A percentile compares a stretch with the other conserved stretches of the same genome.
phyloP scores from a whole-genome alignment of 2,329 filamentous ascomycete genomes.

The Aspergillus sp. region DNA sequence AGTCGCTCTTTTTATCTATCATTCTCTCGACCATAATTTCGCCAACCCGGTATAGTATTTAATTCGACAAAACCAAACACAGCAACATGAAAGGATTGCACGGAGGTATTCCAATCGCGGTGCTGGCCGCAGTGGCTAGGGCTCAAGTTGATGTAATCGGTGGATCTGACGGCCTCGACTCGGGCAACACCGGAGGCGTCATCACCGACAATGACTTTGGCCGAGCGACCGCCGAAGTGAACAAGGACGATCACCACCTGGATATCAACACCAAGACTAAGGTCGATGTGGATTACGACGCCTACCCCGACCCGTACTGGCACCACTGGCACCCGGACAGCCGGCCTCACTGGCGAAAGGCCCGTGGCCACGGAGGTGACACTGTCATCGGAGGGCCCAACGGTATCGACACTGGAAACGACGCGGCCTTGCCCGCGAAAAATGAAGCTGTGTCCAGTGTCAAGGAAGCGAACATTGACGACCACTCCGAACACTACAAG shows the following conservation, averaged over 20 bases:
- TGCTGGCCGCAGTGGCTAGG: conserved; percentile 33
- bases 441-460: not conserved
- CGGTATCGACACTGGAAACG: not conserved
- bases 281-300: not conserved
- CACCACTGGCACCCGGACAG: not conserved
- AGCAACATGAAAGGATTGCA: conserved; percentile 37
- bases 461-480: not conserved
- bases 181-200: not conserved
- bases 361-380: not conserved
- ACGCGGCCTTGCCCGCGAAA: not conserved
- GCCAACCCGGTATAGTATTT: not conserved
- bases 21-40: not conserved
- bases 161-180: conserved; percentile 3
- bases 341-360: not conserved
- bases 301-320: not conserved
- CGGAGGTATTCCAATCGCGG: conserved; percentile 35
- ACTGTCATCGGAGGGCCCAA: conserved; percentile 7
- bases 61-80: not conserved
- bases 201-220: not conserved
- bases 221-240: not conserved
- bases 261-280: not conserved
- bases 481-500: not conserved
- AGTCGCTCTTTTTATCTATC: conserved; percentile 14
- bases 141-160: conserved; percentile 20
- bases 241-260: not conserved